A percentile compares a stretch with the other conserved stretches of the same genome.
Evolutionary conservation across 1,139 yeast genomes (phyloP).

Genomic region (Insectozyma bohioensis): DNA sequence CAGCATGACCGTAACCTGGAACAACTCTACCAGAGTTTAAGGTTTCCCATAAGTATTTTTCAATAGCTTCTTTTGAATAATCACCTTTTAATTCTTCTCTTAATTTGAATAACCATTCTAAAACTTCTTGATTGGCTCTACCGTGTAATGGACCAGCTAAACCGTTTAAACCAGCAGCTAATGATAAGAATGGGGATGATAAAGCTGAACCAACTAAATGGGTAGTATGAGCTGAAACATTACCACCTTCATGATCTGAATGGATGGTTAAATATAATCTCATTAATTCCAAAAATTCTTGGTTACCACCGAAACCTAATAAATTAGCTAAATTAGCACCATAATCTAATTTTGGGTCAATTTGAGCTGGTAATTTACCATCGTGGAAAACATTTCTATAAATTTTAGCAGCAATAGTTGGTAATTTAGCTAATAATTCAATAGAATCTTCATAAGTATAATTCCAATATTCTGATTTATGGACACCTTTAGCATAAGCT

Average conservation of each 20-base stretch:
- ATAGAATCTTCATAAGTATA: slow-evolving; percentile 88
- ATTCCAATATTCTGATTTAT: slow-evolving; percentile 89
- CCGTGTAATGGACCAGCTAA: slow-evolving; percentile 99
- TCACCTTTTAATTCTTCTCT: slow-evolving; percentile 72
- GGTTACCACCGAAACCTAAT: slow-evolving; percentile 79
- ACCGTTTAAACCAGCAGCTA: slow-evolving; percentile 95
- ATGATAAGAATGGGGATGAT: slow-evolving; percentile 88
- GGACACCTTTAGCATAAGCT: slow-evolving; percentile 87
- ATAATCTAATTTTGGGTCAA: slow-evolving; percentile 80
- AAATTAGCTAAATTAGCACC: slow-evolving; percentile 85
- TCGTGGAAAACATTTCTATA: slow-evolving; percentile 89
- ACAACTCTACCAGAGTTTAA: slow-evolving; percentile 91
- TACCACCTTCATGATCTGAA: slow-evolving; percentile 99
- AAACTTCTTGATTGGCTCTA: slow-evolving; percentile 96
- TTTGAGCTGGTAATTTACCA: slow-evolving; percentile 66
- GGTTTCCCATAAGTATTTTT: slow-evolving; percentile 87
- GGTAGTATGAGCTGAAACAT: slow-evolving; percentile 96
- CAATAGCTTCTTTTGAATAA: slow-evolving; percentile 72
- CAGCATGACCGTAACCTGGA: slow-evolving; percentile 98
- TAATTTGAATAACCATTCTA: slow-evolving; percentile 88
- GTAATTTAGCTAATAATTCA: slow-evolving; percentile 87
- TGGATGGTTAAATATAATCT: slow-evolving; percentile 92
- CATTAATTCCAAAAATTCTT: slow-evolving; percentile 85
- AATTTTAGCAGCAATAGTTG: slow-evolving; percentile 90
- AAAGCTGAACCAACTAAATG: slow-evolving; percentile 96